phyloP scores from a whole-genome alignment of 2,329 filamentous ascomycete species.

The Claviceps purpurea region DNA sequence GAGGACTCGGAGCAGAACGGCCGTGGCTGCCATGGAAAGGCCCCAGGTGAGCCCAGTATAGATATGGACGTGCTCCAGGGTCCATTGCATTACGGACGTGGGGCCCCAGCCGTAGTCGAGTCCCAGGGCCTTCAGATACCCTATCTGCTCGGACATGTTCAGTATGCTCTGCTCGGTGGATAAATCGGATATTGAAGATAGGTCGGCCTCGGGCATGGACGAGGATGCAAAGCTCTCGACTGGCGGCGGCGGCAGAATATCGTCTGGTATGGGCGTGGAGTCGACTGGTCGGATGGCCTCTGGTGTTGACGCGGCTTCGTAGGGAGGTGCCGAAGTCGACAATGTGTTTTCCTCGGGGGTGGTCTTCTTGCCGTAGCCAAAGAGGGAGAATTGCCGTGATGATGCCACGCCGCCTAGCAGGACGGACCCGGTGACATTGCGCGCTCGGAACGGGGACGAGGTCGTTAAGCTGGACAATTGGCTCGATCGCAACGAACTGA shows the following conservation, averaged over 20 bases:
- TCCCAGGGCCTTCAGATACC: conserved; percentile 71
- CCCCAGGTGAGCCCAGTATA: conserved; percentile 70
- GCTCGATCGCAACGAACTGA: conserved; percentile 16
- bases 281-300: conserved; percentile 4
- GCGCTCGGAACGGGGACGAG: conserved; percentile 12
- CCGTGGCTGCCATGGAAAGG: conserved; percentile 53
- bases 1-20: conserved; percentile 47
- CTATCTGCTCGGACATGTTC: conserved; percentile 59
- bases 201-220: conserved; percentile 19
- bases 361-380: conserved; percentile 20
- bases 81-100: conserved; percentile 58
- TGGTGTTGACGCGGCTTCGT: conserved; percentile 9
- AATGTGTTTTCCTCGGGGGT: conserved; percentile 4
- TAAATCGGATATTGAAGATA: conserved; percentile 20
- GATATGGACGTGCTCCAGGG: conserved; percentile 73
- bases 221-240: conserved; percentile 9
- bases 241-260: conserved; percentile 8
- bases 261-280: conserved; percentile 6
- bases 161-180: conserved; percentile 32
- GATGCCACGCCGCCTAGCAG: conserved; percentile 18
- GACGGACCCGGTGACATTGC: conserved; percentile 13
- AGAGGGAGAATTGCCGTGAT: conserved; percentile 20
- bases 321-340: conserved; percentile 6
- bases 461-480: conserved; percentile 10
- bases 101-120: conserved; percentile 80